Percentiles rank a stretch among this genome's conserved stretches.
phyloP scores from a whole-genome alignment of 805 yeast genomes.

The Yarrowia deformans region DNA sequence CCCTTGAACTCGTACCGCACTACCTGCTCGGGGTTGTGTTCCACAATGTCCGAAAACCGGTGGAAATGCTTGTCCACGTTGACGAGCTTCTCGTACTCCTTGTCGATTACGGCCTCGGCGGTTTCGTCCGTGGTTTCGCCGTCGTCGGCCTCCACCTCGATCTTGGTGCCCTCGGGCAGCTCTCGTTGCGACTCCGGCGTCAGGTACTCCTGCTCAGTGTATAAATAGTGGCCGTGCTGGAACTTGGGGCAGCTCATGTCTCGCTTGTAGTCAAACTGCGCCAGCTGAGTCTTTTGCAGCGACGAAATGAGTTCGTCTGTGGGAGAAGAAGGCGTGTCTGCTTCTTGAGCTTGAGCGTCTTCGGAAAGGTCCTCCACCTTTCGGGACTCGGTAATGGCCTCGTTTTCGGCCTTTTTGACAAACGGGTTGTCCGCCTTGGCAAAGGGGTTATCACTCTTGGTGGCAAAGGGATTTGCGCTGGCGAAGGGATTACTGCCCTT shows the following conservation, averaged over 20 bases:
- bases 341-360: not conserved
- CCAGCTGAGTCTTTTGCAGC: slow-evolving; percentile 16
- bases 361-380: not conserved
- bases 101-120: slow-evolving; percentile 42
- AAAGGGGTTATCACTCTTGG: not conserved
- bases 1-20: slow-evolving; percentile 85
- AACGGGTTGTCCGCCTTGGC: slow-evolving; percentile 7
- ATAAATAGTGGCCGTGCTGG: slow-evolving; percentile 67
- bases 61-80: slow-evolving; percentile 78
- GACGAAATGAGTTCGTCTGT: slow-evolving; percentile 17
- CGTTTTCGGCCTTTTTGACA: slow-evolving; percentile 15
- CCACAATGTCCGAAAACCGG: slow-evolving; percentile 74
- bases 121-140: slow-evolving; percentile 44
- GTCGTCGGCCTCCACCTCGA: slow-evolving; percentile 44
- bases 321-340: not conserved
- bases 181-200: slow-evolving; percentile 50
- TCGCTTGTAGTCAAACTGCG: slow-evolving; percentile 12
- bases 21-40: slow-evolving; percentile 86
- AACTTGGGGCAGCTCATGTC: slow-evolving; percentile 25
- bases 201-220: slow-evolving; percentile 70
- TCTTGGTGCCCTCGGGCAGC: slow-evolving; percentile 30
- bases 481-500: slow-evolving; percentile 6
- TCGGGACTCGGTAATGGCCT: not conserved
- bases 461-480: not conserved
- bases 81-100: slow-evolving; percentile 40